Evolutionary conservation across 2,329 filamentous ascomycete genomes (phyloP).

Genomic region (Aspergillus phoenicis): DNA sequence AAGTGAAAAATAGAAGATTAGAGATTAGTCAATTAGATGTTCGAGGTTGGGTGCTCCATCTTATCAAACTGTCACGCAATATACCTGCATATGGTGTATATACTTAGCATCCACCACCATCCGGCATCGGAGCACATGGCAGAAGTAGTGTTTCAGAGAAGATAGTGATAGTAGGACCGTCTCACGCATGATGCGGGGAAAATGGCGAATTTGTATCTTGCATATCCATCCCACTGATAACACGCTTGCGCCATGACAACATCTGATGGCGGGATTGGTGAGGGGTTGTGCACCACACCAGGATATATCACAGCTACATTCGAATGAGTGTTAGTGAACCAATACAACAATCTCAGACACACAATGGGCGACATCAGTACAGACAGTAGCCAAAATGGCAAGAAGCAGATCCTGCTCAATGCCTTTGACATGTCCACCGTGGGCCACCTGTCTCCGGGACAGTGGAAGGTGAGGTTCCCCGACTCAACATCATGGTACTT

Average conservation of each 20-base stretch:
- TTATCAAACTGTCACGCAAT: no score
- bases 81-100: no score
- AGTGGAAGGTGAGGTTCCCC: slow-evolving; percentile 60
- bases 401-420: slow-evolving; percentile 63
- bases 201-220: slow-evolving; percentile 25
- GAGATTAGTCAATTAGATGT: no score
- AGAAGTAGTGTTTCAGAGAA: no score
- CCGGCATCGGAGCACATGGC: no score
- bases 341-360: neutral
- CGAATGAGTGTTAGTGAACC: neutral
- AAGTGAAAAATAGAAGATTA: no score
- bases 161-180: no score
- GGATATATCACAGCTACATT: neutral
- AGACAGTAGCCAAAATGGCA: slow-evolving; percentile 24
- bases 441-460: slow-evolving; percentile 65
- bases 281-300: slow-evolving; percentile 1
- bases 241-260: slow-evolving; percentile 16
- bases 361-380: slow-evolving; percentile 24
- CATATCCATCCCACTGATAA: neutral
- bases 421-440: slow-evolving; percentile 69
- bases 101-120: no score
- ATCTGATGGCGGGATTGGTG: slow-evolving; percentile 20
- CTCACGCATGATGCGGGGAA: slow-evolving; percentile 15
- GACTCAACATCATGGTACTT: neutral
- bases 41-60: no score